Evolutionary conservation across 192 early-diverging fungal genomes (phyloP).

Genomic region (Diversispora eburnea): DNA sequence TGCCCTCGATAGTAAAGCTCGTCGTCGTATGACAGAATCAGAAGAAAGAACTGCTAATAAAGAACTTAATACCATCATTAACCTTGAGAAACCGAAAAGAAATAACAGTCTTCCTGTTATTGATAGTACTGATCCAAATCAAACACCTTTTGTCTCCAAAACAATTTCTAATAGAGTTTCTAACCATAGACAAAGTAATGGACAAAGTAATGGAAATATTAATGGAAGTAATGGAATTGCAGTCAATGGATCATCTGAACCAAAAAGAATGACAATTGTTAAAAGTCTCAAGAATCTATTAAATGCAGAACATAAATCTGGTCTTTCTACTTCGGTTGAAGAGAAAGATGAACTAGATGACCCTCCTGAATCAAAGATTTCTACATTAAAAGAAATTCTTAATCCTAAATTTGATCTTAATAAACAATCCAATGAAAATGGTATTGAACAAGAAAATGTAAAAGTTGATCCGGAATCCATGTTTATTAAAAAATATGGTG

Average conservation of each 20-base stretch:
- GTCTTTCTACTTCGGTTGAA: background rate
- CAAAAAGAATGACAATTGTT: constrained; percentile 12
- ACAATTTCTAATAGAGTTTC: background rate
- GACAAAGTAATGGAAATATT: background rate
- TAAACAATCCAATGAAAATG: constrained; percentile 33
- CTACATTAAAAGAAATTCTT: constrained; percentile 19
- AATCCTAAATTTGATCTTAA: constrained; percentile 29
- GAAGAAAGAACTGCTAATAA: constrained; percentile 1
- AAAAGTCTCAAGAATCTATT: constrained; percentile 22
- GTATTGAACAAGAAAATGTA: constrained; percentile 23
- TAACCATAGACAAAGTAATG: background rate
- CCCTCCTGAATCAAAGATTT: background rate
- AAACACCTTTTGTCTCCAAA: background rate
- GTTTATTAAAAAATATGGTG: constrained; percentile 78
- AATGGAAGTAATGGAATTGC: background rate
- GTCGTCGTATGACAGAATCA: constrained; percentile 31
- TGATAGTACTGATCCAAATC: background rate
- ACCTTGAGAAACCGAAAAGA: constrained; percentile 18
- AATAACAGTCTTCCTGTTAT: background rate
- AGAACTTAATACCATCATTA: constrained; percentile 1
- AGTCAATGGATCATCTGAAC: background rate
- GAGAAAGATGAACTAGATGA: background rate
- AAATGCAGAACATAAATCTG: constrained; percentile 7
- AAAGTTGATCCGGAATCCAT: constrained; percentile 33
- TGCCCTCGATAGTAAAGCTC: constrained; percentile 42